Evolutionary conservation across 768 basidiomycete genomes (phyloP), one percentile per base, ranked within the genome.

Genomic region (Podaxis carcinomalis): DNA sequence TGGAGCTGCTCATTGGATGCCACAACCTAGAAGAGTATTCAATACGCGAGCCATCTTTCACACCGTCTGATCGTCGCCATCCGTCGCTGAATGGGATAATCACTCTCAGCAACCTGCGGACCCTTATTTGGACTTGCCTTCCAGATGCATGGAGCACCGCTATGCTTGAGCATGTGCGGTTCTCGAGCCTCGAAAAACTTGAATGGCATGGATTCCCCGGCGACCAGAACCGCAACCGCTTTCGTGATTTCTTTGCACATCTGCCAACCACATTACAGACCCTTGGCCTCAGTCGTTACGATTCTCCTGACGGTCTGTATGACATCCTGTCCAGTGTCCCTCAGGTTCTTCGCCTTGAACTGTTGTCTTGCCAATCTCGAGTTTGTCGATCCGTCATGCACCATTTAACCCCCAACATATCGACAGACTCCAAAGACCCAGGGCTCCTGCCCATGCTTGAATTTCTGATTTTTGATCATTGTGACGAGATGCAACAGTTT

Each of bases 11-110:
- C n/a, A 57, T 57, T 7, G 36, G 32, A 11, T 50, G 46, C 28
- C 35, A 35, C 46, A 57, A 57, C 27, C 47, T 57, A 42, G 46
- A 57, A 13, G 56, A 57, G 47, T 49, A 57, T 50, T 57, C 56
- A 25, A 21, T 57, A 21, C 28, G 56, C 46, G 47, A 57, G 19
- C 56, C 56, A 27, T 50, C 47, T 49, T 57, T 57, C 36, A 50
- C 47, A 35, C 56, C 56, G n/a, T 57, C 47, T 57, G 56, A 57
- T 51, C 56, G 56, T 39, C 56, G 56, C 32, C 56, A 50, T 50
- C 56, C 56, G n/a, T 50, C 56, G 23, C 47, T 57, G 25, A 32
- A 57, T 57, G 56, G 56, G 11, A 50, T 25, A 21, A 57, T 57
- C 47, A 57, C 47, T 49, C 56, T 49, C 19, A 19, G 37, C n/a